phyloP scores from a whole-genome alignment of 306 rosid species.

The Dryas alaskensis region DNA sequence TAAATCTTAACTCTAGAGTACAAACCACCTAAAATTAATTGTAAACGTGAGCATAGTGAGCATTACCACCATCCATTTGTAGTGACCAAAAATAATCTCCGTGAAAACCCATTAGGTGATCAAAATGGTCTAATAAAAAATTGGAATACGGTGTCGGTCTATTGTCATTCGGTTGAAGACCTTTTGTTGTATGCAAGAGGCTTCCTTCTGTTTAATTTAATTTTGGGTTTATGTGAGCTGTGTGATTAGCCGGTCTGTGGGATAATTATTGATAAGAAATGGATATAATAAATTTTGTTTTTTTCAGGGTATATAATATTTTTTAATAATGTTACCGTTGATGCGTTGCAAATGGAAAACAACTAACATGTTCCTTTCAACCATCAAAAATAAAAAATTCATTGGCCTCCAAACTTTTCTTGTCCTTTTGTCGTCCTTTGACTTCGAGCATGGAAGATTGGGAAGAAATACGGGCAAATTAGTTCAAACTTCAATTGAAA shows the following conservation, averaged over 20 bases:
- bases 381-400: conserved; percentile 6
- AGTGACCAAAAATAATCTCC: background rate
- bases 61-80: too few species aligned
- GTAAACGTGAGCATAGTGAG: background rate
- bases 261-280: conserved; percentile 8
- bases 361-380: conserved; percentile 35
- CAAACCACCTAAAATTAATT: too few species aligned
- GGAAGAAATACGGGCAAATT: background rate
- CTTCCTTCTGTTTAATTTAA: background rate
- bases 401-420: conserved; percentile 12
- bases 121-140: background rate
- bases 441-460: background rate
- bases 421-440: conserved; percentile 28
- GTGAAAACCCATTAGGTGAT: background rate
- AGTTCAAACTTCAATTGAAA: background rate
- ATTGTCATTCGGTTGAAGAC: conserved; percentile 5
- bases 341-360: conserved; percentile 41
- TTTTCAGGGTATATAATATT: background rate
- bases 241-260: conserved; percentile 19
- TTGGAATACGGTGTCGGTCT: conserved; percentile 3
- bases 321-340: conserved; percentile 29
- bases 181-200: background rate
- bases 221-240: background rate
- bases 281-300: background rate
- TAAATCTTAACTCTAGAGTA: too few species aligned